Evolutionary conservation across 2,329 filamentous ascomycete species (phyloP), one percentile per base, ranked within the genome.

Genomic region (Myriosclerotinia duriaeana): DNA sequence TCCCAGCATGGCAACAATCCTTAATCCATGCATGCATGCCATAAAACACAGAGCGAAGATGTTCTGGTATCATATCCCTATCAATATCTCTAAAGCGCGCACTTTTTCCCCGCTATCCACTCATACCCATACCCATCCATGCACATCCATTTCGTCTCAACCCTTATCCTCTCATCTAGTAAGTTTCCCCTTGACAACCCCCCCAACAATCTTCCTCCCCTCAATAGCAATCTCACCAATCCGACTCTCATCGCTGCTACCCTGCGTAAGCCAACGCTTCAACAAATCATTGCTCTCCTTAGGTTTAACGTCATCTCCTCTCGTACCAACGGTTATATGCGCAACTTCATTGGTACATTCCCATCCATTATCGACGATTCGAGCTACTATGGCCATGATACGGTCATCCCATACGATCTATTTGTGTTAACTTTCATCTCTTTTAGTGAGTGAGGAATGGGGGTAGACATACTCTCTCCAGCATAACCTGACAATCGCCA

Each of bases 201-300:
- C 76, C 40, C 71, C 63, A 50, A 77, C 48, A 38, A 74, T 68
- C 26, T 67, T 64, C 15, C 72, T 68, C 8, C 71, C 74, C 22
- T 70, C 69, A 60, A 77, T 72, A 38, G 69, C 69, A 53, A 74
- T 53, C 54, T 77, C 75, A 4, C 70, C 71, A 70, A 77, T 77
- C 6, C 73, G 72, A 22, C 70, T 73, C 15, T 69, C 68, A 67
- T 74, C 74, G 40, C 74, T 73, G 66, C 71, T 81, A 0, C 87
- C 87, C 60, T 79, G 77, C 69, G 89, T 82, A 69, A 95, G 76
- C 94, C 94, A 98, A 68, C 82, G 82, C 70, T 83, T 83, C 67
- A 99, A 78, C 74, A 99, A 73, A 67, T 92, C 88, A 75, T 99
- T 99, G 79, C 93, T 96, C 81, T 99, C 94, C 78, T 91, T 93